A percentile compares a stretch with the other conserved stretches of the same genome.
Conservation (phyloP, 176 grass and related monocot genomes). For the Hordeum marinum region DNA sequence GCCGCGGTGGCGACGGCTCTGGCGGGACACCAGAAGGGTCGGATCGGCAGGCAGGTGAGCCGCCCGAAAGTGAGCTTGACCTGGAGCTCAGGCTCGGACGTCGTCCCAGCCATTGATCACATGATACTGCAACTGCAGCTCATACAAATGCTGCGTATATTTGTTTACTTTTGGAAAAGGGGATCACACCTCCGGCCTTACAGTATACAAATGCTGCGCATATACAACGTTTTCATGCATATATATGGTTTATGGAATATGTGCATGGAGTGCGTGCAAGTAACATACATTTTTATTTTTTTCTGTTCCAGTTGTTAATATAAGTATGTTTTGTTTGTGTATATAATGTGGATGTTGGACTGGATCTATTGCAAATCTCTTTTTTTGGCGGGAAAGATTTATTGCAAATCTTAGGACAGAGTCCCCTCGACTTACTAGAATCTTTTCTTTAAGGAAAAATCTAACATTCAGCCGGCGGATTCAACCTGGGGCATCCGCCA, state of each 20-base stretch:
- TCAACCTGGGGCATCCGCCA: too few species aligned
- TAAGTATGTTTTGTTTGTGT: neutral
- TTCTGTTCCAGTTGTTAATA: neutral
- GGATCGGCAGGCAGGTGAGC: conserved; percentile 13
- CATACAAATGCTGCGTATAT: neutral
- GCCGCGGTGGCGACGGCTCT: neutral
- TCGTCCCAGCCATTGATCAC: conserved; percentile 39
- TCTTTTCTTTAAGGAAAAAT: neutral
- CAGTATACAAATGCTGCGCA: neutral
- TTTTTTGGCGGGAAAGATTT: too few species aligned
- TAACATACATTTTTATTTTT: conserved; percentile 4
- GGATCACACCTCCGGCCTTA: too few species aligned
- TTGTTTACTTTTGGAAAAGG: too few species aligned
- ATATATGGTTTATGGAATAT: conserved; percentile 24
- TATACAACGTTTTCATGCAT: conserved; percentile 3
- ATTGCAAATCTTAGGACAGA: neutral
- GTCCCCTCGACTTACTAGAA: neutral
- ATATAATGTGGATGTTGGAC: neutral
- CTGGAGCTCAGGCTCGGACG: conserved; percentile 64
- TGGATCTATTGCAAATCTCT: neutral
- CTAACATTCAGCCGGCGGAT: too few species aligned
- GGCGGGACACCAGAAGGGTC: neutral
- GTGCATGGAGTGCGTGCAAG: conserved; percentile 11
- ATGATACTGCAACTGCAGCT: conserved; percentile 17
- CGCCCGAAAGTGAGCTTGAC: conserved; percentile 46